Conservation (phyloP, 2,329 filamentous ascomycete genomes). For the Paramyrothecium roridum region DNA sequence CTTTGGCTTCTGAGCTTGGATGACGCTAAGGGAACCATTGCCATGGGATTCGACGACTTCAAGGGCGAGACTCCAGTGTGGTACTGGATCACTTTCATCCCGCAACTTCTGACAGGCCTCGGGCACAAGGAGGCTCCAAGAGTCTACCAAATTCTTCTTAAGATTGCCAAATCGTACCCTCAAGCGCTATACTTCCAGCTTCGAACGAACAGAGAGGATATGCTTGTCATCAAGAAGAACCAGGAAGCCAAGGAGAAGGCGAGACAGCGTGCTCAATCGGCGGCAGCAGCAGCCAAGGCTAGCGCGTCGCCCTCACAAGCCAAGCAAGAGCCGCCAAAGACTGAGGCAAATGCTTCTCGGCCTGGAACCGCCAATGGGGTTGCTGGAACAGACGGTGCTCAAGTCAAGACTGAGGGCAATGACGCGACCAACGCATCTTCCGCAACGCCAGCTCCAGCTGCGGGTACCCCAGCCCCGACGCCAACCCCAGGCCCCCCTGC, state of each 20-base stretch:
- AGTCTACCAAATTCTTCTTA: slow-evolving; percentile 80
- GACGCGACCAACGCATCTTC: slow-evolving; percentile 26
- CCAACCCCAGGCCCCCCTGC: slow-evolving; percentile 8
- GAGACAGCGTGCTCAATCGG: slow-evolving; percentile 46
- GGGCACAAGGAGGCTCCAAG: slow-evolving; percentile 88
- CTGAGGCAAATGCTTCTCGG: slow-evolving; percentile 37
- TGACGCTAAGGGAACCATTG: slow-evolving; percentile 78
- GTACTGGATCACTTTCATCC: slow-evolving; percentile 99
- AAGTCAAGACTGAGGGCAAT: slow-evolving; percentile 42
- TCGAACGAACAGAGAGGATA: slow-evolving; percentile 89
- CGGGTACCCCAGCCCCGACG: slow-evolving; percentile 19
- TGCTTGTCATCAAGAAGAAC: slow-evolving; percentile 85
- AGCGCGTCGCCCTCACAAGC: slow-evolving; percentile 44
- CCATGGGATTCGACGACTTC: slow-evolving; percentile 87
- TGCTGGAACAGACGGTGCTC: slow-evolving; percentile 19
- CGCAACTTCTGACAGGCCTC: slow-evolving; percentile 87
- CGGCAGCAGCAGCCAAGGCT: slow-evolving; percentile 40
- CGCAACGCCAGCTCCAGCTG: slow-evolving; percentile 19
- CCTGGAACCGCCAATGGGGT: slow-evolving; percentile 51
- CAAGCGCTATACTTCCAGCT: slow-evolving; percentile 96
- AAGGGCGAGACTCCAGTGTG: slow-evolving; percentile 97
- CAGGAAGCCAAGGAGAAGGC: slow-evolving; percentile 72
- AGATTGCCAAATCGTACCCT: slow-evolving; percentile 93
- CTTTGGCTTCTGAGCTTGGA: slow-evolving; percentile 95
- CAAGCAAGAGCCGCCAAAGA: slow-evolving; percentile 48